Evolutionary conservation across 768 basidiomycete genomes (phyloP).

Genomic region (Auricularia auricula-judae): DNA sequence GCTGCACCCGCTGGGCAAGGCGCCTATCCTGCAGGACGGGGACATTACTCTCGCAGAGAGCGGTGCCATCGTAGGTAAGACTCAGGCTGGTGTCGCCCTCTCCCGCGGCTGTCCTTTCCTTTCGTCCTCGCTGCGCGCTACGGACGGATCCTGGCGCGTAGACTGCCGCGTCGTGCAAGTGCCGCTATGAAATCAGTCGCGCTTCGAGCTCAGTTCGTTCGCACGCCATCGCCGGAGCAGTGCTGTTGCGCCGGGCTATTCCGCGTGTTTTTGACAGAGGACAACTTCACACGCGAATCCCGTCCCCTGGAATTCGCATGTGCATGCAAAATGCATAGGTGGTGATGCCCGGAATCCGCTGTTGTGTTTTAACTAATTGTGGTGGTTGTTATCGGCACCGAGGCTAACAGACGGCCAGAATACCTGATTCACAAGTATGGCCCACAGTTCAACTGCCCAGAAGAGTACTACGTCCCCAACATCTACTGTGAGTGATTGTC

Average conservation of each 20-base stretch:
- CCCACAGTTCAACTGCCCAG: slow-evolving; percentile 1
- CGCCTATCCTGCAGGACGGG: slow-evolving; percentile 37
- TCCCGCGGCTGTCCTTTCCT: not conserved
- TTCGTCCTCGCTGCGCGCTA: not conserved
- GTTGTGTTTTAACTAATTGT: too few species aligned
- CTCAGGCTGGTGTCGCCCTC: not conserved
- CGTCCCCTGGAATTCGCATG: not conserved
- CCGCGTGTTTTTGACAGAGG: too few species aligned
- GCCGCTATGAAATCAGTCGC: too few species aligned
- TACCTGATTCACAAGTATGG: slow-evolving; percentile 33
- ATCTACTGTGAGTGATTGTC: slow-evolving; percentile 6
- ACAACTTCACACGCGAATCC: not conserved
- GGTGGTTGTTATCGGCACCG: too few species aligned
- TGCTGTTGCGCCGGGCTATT: too few species aligned
- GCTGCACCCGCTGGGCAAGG: slow-evolving; percentile 35
- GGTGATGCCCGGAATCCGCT: too few species aligned
- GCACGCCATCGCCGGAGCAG: too few species aligned
- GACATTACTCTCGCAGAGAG: slow-evolving; percentile 32
- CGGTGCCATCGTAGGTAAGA: slow-evolving; percentile 31
- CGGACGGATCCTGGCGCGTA: too few species aligned
- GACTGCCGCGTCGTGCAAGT: too few species aligned
- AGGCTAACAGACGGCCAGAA: slow-evolving; percentile 15
- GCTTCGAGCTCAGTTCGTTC: too few species aligned
- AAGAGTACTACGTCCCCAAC: slow-evolving; percentile 8
- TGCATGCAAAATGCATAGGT: too few species aligned